Evolutionary conservation across 306 rosid species (phyloP).

Genomic region (Cucurbita argyrosperma): DNA sequence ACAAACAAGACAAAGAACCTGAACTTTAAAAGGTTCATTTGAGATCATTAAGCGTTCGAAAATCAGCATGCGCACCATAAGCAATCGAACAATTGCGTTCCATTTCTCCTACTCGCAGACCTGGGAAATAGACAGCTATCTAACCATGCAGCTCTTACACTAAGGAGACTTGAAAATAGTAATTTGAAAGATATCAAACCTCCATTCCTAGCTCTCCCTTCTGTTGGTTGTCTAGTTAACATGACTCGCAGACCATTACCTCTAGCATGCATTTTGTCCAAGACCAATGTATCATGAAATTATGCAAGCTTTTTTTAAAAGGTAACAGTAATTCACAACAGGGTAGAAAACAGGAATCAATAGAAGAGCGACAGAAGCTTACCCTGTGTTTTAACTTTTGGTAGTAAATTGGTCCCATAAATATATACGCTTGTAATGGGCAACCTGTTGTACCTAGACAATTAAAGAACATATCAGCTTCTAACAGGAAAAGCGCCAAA

Average conservation of each 20-base stretch:
- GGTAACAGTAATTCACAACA: background rate
- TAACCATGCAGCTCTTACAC: background rate
- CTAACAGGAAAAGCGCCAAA: background rate
- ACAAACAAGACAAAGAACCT: slow-evolving; percentile 28
- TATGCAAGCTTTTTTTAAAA: no score
- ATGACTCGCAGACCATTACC: slow-evolving; percentile 61
- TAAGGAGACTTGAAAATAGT: background rate
- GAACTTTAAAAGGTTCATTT: slow-evolving; percentile 88
- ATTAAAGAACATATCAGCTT: slow-evolving; percentile 2
- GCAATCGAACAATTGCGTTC: slow-evolving; percentile 95
- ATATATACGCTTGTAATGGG: slow-evolving; percentile 90
- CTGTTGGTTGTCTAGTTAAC: slow-evolving; percentile 89
- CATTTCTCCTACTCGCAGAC: slow-evolving; percentile 95
- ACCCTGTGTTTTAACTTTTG: slow-evolving; percentile 96
- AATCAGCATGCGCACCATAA: slow-evolving; percentile 91
- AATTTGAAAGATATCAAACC: slow-evolving; percentile 26
- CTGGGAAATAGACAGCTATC: slow-evolving; percentile 22
- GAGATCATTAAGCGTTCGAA: slow-evolving; percentile 84
- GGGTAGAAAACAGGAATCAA: background rate
- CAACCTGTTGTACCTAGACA: slow-evolving; percentile 81
- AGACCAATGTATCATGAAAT: slow-evolving; percentile 37
- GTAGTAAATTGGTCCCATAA: slow-evolving; percentile 98
- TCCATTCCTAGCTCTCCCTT: slow-evolving; percentile 93
- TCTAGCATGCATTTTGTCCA: slow-evolving; percentile 96
- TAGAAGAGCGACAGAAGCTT: slow-evolving; percentile 12